Base-by-base conservation (phyloP, 139 green algal species). In the Monoraphidium neglectum region DNA sequence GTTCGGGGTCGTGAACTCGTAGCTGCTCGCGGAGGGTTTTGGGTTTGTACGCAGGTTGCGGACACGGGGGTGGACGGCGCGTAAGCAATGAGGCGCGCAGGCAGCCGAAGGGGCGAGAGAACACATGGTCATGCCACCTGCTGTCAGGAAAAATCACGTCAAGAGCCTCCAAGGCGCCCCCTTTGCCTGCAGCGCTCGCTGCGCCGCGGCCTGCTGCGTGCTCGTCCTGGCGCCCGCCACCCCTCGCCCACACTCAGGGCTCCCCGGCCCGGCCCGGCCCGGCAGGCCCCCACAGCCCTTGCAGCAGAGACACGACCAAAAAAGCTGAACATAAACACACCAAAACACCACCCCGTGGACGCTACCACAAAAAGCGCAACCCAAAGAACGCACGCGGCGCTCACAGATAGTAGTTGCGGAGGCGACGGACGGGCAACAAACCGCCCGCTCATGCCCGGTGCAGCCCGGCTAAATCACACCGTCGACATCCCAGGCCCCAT, bases 1-100 rank as follows among this genome's bases (percentile, higher is more conserved):
- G 18, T 53, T 73, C 30, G 32, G 60, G 0, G 73, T 79, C 2
- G 74, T 82, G 43, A 87, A 74, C 62, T 87, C 82, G 54, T 79
- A 87, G 38, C 82, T 87, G 81, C 47, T 57, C n/a, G n/a, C n/a
- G 61, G 12, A 21, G 28, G 16, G n/a, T 23, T 36, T 15, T 12
- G 28, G 59, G 59, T 21, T 38, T 12, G 28, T 32, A 15, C 15
- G 16, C 28, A 15, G 15, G 28, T 35, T 23, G 26, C 12, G 28
- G 26, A 23, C 59, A 30, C 18, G 26, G 26, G 26, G n/a, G 28
- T 38, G 59, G 18, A 21, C 18, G 18, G 18, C 18, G 51, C 51
- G 26, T n/a, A 13, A 35, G 8, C 21, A 30, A 23, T 53, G 24
- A 51, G 6, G 61, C 36, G 33, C 24, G n/a, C 0, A 46, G 59